These are phyloP conservation scores for Grosmannia serpens DNA, from an alignment of 2,329 filamentous ascomycete genomes.

Conservation along the genomic window DNA sequence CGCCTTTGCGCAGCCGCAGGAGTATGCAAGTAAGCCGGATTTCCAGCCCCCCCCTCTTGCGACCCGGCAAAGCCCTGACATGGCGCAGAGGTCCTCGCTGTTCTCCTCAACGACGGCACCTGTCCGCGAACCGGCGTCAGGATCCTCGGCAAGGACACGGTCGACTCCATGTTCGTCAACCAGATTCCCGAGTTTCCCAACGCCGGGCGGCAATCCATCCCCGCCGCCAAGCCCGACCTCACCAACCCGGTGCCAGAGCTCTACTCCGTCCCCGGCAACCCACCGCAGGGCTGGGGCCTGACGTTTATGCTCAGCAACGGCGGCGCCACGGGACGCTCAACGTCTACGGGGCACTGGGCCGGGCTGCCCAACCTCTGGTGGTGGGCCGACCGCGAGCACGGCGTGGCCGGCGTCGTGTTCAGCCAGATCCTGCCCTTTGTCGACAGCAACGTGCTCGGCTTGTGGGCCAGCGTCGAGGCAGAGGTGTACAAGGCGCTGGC, in stretches of 20 bases:
- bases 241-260: conserved; percentile 34
- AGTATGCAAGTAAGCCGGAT: conserved; percentile 20
- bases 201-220: conserved; percentile 29
- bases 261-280: conserved; percentile 28
- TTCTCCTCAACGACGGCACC: conserved; percentile 48
- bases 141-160: conserved; percentile 41
- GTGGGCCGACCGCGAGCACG: conserved; percentile 47
- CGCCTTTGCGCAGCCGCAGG: conserved; percentile 27
- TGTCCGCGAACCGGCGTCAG: conserved; percentile 39
- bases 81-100: conserved; percentile 39
- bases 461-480: conserved; percentile 24
- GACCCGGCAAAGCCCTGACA: background rate
- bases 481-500: conserved; percentile 19
- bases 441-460: conserved; percentile 22
- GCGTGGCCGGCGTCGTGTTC: conserved; percentile 35
- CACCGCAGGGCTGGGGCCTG: conserved; percentile 50
- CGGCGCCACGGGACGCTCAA: conserved; percentile 35
- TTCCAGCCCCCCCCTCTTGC: background rate
- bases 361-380: conserved; percentile 46
- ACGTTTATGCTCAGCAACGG: conserved; percentile 38
- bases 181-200: conserved; percentile 42
- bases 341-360: conserved; percentile 38
- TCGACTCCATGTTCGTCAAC: conserved; percentile 51
- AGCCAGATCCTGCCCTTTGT: conserved; percentile 35
- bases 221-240: conserved; percentile 32